phyloP scores from a whole-genome alignment of 352 stramenopile genomes.

The Pythium monospermum region DNA sequence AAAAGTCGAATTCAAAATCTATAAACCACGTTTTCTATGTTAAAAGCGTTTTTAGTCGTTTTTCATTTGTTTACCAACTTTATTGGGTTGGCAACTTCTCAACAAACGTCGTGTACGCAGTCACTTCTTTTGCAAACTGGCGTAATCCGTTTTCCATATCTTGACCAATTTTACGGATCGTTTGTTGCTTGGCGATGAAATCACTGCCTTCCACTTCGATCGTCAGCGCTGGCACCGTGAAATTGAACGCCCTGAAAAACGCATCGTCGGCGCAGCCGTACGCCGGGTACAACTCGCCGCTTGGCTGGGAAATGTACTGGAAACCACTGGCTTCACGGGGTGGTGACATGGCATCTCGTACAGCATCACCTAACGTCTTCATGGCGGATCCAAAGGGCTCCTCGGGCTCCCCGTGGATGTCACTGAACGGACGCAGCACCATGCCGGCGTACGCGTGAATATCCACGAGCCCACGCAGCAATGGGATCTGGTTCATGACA shows the following conservation, averaged over 20 bases:
- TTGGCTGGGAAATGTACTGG: conserved; percentile 54
- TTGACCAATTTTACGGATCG: conserved; percentile 46
- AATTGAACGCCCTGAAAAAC: conserved; percentile 54
- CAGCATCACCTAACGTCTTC: conserved; percentile 34
- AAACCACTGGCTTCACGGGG: conserved; percentile 11
- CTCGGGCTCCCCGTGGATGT: conserved; percentile 25
- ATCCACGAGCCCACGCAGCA: conserved; percentile 49
- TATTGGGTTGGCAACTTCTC: conserved; percentile 26
- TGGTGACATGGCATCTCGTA: conserved; percentile 43
- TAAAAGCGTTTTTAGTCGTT: too few relatives aligned
- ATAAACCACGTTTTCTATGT: too few relatives aligned
- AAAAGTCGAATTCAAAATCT: too few relatives aligned
- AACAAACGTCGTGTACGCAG: conserved; percentile 38
- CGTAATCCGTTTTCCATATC: conserved; percentile 54
- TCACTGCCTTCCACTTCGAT: conserved; percentile 66
- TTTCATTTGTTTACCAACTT: too few relatives aligned
- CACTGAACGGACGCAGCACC: conserved; percentile 65
- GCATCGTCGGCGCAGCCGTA: conserved; percentile 70
- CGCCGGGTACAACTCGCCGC: conserved; percentile 50
- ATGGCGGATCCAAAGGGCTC: conserved; percentile 55
- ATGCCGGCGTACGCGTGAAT: conserved; percentile 56
- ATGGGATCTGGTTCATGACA: conserved; percentile 35
- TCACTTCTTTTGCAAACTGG: conserved; percentile 51
- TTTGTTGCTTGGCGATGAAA: conserved; percentile 56
- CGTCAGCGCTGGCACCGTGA: conserved; percentile 55